These are phyloP conservation scores for Saksenaea vasiformis DNA, from an alignment of 371 early-diverging fungal species.

Conservation along the genomic window DNA sequence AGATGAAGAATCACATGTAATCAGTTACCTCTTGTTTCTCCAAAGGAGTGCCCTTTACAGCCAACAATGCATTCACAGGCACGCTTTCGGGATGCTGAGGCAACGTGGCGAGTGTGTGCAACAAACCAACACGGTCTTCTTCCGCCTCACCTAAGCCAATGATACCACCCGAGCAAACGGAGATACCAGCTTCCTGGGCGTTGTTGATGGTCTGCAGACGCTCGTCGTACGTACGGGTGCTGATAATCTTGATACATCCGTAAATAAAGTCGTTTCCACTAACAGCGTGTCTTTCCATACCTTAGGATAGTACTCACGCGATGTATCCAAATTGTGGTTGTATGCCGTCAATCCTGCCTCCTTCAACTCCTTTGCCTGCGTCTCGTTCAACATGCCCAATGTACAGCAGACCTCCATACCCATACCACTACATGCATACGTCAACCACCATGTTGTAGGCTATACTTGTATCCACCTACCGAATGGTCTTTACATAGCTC, in stretches of 20 bases:
- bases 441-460: not conserved
- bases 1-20: not conserved
- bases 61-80: conserved; percentile 77
- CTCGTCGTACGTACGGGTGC: conserved; percentile 79
- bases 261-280: not conserved
- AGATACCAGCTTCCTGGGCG: conserved; percentile 78
- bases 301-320: conserved; percentile 78
- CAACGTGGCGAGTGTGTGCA: conserved; percentile 74
- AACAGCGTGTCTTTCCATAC: conserved; percentile 10
- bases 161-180: conserved; percentile 84
- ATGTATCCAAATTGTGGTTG: conserved; percentile 85
- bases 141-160: conserved; percentile 79
- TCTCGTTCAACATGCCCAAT: conserved; percentile 77
- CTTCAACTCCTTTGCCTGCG: conserved; percentile 73
- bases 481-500: conserved; percentile 74
- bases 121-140: conserved; percentile 75
- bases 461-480: conserved; percentile 41
- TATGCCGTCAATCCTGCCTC: conserved; percentile 83
- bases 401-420: conserved; percentile 90
- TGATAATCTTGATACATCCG: conserved; percentile 56
- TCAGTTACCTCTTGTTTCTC: conserved; percentile 63
- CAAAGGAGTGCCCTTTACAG: conserved; percentile 78
- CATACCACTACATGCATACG: conserved; percentile 62
- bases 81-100: conserved; percentile 77
- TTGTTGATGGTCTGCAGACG: conserved; percentile 72